Percentiles rank a stretch among this genome's conserved stretches.
Evolutionary conservation across 768 basidiomycete species (phyloP).

Genomic region (Boletus coccyginus): DNA sequence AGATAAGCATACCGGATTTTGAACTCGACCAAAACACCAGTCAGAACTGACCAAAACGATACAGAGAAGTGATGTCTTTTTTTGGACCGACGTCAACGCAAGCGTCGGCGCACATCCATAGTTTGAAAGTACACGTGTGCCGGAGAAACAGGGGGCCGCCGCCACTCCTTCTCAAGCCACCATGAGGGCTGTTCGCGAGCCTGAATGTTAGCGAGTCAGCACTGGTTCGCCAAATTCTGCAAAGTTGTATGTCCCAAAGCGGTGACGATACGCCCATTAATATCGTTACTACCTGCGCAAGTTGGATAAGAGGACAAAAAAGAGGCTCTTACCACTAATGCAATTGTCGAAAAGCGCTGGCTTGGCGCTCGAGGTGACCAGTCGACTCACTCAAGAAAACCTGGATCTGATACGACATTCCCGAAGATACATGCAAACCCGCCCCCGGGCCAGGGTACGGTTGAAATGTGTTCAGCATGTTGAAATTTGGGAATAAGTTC

Average conservation of each 20-base stretch:
- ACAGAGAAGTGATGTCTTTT: neutral
- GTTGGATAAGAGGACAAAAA: neutral
- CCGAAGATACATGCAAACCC: too few species aligned
- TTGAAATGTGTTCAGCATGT: too few species aligned
- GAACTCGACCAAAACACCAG: slow-evolving; percentile 16
- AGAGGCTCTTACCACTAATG: neutral
- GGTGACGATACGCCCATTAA: neutral
- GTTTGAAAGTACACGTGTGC: neutral
- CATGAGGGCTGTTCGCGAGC: too few species aligned
- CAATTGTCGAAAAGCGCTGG: neutral
- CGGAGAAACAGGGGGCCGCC: slow-evolving; percentile 3
- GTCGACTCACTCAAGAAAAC: too few species aligned
- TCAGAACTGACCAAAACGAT: neutral
- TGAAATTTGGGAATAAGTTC: too few species aligned
- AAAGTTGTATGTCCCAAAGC: neutral
- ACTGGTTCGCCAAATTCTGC: neutral
- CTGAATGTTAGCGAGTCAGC: neutral
- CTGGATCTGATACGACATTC: too few species aligned
- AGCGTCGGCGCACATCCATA: neutral
- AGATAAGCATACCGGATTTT: slow-evolving; percentile 15
- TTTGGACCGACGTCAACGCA: neutral
- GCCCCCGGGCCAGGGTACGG: too few species aligned
- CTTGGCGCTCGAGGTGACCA: neutral
- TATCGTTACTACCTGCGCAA: too few species aligned
- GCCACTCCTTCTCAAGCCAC: slow-evolving; percentile 4